These are phyloP conservation scores for Chrysoporthe deuterocubensis DNA, from an alignment of 2,329 filamentous ascomycete species.

Conservation along the genomic window DNA sequence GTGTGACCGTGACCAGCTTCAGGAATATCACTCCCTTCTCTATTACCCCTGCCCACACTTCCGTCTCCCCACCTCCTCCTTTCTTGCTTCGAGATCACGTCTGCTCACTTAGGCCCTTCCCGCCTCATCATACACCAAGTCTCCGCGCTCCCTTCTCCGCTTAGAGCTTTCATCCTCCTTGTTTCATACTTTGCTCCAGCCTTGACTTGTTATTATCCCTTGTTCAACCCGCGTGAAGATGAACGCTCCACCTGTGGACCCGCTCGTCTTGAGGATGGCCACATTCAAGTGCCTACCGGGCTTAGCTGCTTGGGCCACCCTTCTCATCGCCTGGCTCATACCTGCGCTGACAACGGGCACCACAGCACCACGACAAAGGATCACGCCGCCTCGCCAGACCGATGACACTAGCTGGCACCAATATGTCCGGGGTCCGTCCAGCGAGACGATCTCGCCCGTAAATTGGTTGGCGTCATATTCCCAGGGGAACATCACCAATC, in stretches of 20 bases:
- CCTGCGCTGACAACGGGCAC: conserved; percentile 2
- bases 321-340: not conserved
- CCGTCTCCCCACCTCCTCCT: not conserved
- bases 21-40: not conserved
- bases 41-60: not conserved
- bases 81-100: not conserved
- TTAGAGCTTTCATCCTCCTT: not conserved
- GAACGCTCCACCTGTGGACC: not conserved
- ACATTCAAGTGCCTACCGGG: not conserved
- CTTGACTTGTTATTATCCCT: too few species aligned
- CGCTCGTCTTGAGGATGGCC: conserved; percentile 11
- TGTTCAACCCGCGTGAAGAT: too few species aligned
- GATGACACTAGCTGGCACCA: conserved; percentile 25
- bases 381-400: not conserved
- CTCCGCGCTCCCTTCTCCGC: not conserved
- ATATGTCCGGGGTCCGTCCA: conserved; percentile 27
- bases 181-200: not conserved
- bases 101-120: not conserved
- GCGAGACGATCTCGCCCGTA: conserved; percentile 19
- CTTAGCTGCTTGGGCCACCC: not conserved
- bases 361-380: conserved; percentile 2
- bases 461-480: conserved; percentile 34
- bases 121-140: not conserved
- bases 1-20: not conserved
- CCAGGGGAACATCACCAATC: conserved; percentile 44